A percentile compares a stretch with the other conserved stretches of the same genome.
These are phyloP conservation scores for Bipolaris sorokiniana DNA, from an alignment of 2,329 filamentous ascomycete genomes.

Conservation along the genomic window DNA sequence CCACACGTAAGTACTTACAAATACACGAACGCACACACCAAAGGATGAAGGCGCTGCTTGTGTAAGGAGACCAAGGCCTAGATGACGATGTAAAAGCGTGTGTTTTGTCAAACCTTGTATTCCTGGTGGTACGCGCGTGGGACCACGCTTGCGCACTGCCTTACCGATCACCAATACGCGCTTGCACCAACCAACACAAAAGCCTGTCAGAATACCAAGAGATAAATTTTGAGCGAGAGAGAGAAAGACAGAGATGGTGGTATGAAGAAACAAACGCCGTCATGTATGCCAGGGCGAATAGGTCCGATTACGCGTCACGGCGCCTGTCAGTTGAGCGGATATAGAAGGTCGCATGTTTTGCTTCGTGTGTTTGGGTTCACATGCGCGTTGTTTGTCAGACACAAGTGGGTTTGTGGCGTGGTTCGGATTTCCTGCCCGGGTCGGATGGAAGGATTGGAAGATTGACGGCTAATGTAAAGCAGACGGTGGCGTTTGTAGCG, in stretches of 20 bases:
- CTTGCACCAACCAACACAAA: background rate
- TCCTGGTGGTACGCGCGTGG: conserved; percentile 2
- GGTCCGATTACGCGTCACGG: conserved; percentile 6
- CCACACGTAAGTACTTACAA: background rate
- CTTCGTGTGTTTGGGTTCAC: background rate
- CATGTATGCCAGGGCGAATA: conserved; percentile 7
- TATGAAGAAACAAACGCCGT: background rate
- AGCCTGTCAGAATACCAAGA: background rate
- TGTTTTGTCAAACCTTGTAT: background rate
- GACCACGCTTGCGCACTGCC: conserved; percentile 4
- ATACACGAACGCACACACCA: background rate
- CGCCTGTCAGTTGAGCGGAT: background rate
- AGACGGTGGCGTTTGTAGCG: background rate
- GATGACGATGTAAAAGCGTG: background rate
- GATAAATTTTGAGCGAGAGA: background rate
- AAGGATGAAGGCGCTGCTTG: background rate
- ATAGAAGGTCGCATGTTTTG: background rate
- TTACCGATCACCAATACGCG: background rate
- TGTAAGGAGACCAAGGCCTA: background rate
- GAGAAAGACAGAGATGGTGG: background rate
- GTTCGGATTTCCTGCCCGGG: conserved; percentile 12
- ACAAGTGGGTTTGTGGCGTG: conserved; percentile 10
- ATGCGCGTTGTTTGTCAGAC: conserved; percentile 1
- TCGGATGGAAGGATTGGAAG: conserved; percentile 16
- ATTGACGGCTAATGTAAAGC: conserved; percentile 13